phyloP scores from a whole-genome alignment of 2,329 filamentous ascomycete genomes.

The Trichophyton schoenleinii region DNA sequence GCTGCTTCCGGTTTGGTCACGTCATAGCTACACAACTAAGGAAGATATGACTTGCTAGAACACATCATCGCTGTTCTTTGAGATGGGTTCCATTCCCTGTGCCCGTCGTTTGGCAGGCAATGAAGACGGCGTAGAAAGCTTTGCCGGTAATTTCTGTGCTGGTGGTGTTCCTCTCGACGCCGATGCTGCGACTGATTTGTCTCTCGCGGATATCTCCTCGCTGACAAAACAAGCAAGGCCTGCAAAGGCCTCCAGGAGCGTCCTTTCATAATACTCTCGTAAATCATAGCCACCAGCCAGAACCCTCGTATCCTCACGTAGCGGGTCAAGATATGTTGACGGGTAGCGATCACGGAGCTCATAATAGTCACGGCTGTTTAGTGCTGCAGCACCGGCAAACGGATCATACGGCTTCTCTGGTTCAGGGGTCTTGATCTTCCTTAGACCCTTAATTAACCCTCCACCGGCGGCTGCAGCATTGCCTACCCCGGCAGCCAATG shows the following conservation, averaged over 20 bases:
- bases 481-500: conserved; percentile 3
- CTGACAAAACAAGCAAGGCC: conserved; percentile 78
- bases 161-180: neutral
- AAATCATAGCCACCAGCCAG: conserved; percentile 73
- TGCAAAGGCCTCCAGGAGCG: conserved; percentile 78
- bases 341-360: conserved; percentile 57
- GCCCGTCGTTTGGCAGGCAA: conserved; percentile 2
- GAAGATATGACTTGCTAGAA: neutral
- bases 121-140: neutral
- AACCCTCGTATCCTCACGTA: conserved; percentile 53
- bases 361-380: conserved; percentile 58
- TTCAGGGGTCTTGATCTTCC: conserved; percentile 47
- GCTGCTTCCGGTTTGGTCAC: neutral
- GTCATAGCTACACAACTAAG: neutral
- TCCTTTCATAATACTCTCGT: conserved; percentile 66
- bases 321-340: conserved; percentile 58
- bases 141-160: neutral
- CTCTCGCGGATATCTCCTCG: conserved; percentile 47
- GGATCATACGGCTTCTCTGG: conserved; percentile 74
- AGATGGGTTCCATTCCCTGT: neutral
- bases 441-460: conserved; percentile 65
- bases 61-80: neutral
- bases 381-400: conserved; percentile 55
- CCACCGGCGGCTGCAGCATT: conserved; percentile 17
- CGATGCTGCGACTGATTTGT: conserved; percentile 9